Evolutionary conservation across 2,329 filamentous ascomycete genomes (phyloP).

Genomic region (Aspergillus ochraceus): DNA sequence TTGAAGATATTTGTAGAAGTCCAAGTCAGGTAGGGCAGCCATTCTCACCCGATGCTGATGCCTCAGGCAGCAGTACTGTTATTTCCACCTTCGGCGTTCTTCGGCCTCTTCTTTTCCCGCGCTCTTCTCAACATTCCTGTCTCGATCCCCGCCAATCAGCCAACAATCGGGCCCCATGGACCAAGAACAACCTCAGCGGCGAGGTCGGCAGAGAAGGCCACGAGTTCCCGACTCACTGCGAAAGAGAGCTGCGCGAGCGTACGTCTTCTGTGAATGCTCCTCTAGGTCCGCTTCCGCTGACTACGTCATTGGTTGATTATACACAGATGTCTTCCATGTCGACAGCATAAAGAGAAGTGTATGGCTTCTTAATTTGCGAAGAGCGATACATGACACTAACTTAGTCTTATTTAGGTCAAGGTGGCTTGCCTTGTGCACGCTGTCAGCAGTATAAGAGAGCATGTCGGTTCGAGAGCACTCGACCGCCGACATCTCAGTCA

Average conservation of each 20-base stretch:
- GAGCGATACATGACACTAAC: not conserved
- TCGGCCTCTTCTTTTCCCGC: not conserved
- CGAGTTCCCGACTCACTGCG: constrained; percentile 25
- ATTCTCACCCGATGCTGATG: not conserved
- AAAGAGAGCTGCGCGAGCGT: constrained; percentile 27
- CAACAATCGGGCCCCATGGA: not conserved
- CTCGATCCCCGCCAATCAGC: not conserved
- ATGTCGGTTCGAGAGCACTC: constrained; percentile 43
- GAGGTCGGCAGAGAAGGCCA: constrained; percentile 12
- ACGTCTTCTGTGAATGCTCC: constrained; percentile 5
- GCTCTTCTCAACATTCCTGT: not conserved
- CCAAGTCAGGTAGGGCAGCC: not conserved
- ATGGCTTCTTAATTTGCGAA: not conserved
- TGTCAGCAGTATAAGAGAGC: constrained; percentile 48
- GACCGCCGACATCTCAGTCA: constrained; percentile 1
- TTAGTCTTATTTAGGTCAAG: constrained; percentile 35
- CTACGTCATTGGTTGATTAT: not conserved
- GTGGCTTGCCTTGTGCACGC: constrained; percentile 50
- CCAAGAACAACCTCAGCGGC: not conserved
- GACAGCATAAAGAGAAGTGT: constrained; percentile 52
- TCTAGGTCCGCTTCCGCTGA: not conserved
- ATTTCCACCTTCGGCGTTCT: not conserved
- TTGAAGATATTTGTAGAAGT: no score
- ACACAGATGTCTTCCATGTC: constrained; percentile 49
- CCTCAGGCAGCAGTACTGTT: not conserved